Evolutionary conservation across 352 stramenopile genomes (phyloP), one percentile per base, ranked within the genome.

Genomic region (Globisporangium carolinianum): DNA sequence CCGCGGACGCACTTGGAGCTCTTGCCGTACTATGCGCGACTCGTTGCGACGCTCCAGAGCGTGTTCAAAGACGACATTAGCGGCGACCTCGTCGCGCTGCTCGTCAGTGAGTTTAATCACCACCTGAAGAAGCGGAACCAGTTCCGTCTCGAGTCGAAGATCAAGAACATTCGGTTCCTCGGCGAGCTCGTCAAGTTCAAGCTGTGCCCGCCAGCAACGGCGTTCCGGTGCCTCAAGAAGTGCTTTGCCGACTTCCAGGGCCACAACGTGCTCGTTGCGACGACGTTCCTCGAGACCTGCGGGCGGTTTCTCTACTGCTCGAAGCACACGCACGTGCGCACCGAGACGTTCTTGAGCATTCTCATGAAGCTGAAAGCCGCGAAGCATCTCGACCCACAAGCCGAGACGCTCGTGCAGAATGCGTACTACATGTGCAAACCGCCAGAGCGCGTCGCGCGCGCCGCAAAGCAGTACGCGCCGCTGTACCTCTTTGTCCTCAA

Each of bases 141-240:
- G 65, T 97, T 97, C 59, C 79, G 95, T 0, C 71, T 96, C 36
- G 95, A 98, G 69, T 95, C 86, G 55, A 95, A 97, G 61, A 81
- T 98, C 56, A 94, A 96, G 61, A 99, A 97, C 68, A 97, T 96
- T 32, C 79, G 94, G 6, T 99, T 98, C 54, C 77, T 99, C 17
- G 92, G 89, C 0, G 97, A 99, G 71, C 67, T 99, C 0, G 95
- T 97, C 12, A 99, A 99, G 62, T 99, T 99, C 56, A 83, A 87
- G 50, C 81, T 98, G 11, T 97, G 94, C 39, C 95, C 96, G 45
- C 96, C 97, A 5, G 97, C 97, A 39, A 86, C 97, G 17, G 88
- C 87, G 38, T 96, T 99, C 49, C 83, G 89, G 24, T 98, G 94
- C 53, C 73, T 98, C 9, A 90, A 96, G 62, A 81, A 88, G 49